Conservation (phyloP, 768 basidiomycete genomes). For the Termitomyces eurrhizus region DNA sequence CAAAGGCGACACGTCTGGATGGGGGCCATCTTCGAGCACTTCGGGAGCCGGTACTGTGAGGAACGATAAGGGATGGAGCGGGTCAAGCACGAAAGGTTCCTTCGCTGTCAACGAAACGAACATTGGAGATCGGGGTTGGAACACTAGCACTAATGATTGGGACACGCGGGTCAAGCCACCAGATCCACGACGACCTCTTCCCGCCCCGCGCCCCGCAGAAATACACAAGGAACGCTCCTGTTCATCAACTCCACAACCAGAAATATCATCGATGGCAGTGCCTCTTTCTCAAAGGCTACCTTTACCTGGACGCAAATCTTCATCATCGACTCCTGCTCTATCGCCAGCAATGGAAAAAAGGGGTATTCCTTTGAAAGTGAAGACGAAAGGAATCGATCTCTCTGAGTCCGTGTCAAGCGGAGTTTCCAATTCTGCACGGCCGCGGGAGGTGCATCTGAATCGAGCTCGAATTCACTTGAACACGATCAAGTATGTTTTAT, state of each 20-base stretch:
- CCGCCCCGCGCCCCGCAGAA: not conserved
- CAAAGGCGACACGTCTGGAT: not conserved
- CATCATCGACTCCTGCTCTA: not conserved
- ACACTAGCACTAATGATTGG: conserved; percentile 1
- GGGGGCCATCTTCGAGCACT: not conserved
- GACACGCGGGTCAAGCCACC: conserved; percentile 2
- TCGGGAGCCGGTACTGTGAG: not conserved
- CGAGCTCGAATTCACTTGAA: conserved; percentile 17
- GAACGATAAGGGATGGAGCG: not conserved
- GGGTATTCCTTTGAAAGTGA: conserved; percentile 2
- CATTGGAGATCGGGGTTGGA: conserved; percentile 2
- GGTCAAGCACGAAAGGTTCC: not conserved
- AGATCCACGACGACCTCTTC: not conserved
- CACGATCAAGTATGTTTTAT: conserved; percentile 20
- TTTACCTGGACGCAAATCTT: not conserved
- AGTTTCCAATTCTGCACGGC: conserved; percentile 6
- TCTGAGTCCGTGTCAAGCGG: conserved; percentile 5
- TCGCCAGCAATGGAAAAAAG: not conserved
- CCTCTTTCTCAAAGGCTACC: not conserved
- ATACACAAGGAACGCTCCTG: not conserved
- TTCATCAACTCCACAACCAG: not conserved
- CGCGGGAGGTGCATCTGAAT: conserved; percentile 4
- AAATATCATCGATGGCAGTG: not conserved
- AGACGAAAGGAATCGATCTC: conserved; percentile 9
- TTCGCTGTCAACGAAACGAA: not conserved